phyloP scores from a whole-genome alignment of 2,329 filamentous ascomycete genomes.

The Fusarium brachygibbosum region DNA sequence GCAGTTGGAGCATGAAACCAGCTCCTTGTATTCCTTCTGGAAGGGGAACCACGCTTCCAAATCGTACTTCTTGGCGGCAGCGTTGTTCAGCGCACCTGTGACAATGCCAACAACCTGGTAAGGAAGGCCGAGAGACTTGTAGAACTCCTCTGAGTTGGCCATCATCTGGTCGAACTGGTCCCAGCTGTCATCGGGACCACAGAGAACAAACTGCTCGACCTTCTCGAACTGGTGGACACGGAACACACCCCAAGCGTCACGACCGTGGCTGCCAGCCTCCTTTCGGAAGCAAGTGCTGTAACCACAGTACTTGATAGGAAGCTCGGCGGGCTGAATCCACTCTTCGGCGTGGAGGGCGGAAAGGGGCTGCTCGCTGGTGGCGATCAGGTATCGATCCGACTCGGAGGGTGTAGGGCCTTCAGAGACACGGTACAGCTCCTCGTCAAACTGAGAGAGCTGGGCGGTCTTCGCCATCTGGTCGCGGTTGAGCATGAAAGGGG shows the following conservation, averaged over 20 bases:
- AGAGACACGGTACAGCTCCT: constrained; percentile 97
- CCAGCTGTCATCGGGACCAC: constrained; percentile 92
- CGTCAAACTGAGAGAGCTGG: constrained; percentile 96
- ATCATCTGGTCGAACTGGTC: constrained; percentile 96
- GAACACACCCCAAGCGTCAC: constrained; percentile 98
- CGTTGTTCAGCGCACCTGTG: constrained; percentile 90
- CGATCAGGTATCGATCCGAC: constrained; percentile 84
- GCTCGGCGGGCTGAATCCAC: constrained; percentile 86
- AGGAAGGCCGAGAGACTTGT: constrained; percentile 87
- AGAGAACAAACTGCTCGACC: constrained; percentile 83
- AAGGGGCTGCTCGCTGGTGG: constrained; percentile 94
- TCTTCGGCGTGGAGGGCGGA: constrained; percentile 93
- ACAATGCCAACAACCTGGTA: constrained; percentile 96
- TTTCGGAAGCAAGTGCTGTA: constrained; percentile 97
- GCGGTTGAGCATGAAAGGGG: constrained; percentile 94
- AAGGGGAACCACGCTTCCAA: constrained; percentile 97
- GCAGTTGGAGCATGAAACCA: constrained; percentile 98
- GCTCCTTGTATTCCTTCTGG: constrained; percentile 98
- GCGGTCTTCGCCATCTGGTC: constrained; percentile 98
- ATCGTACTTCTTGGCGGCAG: constrained; percentile 88
- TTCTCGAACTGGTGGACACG: constrained; percentile 98
- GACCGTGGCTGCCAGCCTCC: constrained; percentile 87
- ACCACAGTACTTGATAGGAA: constrained; percentile 86
- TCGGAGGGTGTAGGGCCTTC: constrained; percentile 86
- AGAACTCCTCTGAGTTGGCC: constrained; percentile 90